These are phyloP conservation scores for Cladophialophora bantiana DNA, from an alignment of 2,329 filamentous ascomycete species.

Conservation along the genomic window DNA sequence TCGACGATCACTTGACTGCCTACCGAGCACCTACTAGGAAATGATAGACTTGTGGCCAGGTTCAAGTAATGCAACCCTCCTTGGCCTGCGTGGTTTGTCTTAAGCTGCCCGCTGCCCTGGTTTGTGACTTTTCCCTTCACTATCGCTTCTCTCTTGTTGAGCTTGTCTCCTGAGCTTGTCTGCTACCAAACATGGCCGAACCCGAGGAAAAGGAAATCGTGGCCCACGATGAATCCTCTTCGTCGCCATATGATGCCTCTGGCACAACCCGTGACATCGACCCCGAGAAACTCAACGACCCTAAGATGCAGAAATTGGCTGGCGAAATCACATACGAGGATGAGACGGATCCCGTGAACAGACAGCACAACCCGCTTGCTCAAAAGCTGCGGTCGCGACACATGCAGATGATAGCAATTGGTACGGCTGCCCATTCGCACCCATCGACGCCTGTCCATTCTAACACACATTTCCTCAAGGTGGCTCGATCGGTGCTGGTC, in stretches of 20 bases:
- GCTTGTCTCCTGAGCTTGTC: not conserved
- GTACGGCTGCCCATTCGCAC: constrained; percentile 19
- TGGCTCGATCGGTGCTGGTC: constrained; percentile 47
- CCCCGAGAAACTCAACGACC: constrained; percentile 29
- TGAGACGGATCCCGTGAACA: constrained; percentile 31
- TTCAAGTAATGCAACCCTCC: constrained; percentile 5
- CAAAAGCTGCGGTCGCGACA: constrained; percentile 40
- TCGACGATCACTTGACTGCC: not conserved
- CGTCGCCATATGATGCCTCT: constrained; percentile 10
- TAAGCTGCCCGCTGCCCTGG: not conserved
- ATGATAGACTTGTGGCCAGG: not conserved
- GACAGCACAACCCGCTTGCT: constrained; percentile 33
- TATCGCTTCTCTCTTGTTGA: not conserved
- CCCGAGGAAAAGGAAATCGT: constrained; percentile 20
- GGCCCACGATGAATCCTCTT: constrained; percentile 11
- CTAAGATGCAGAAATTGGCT: constrained; percentile 29
- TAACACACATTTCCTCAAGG: constrained; percentile 32
- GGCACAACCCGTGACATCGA: constrained; percentile 17
- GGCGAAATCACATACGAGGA: constrained; percentile 30
- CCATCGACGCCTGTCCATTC: constrained; percentile 2
- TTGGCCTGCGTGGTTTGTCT: not conserved
- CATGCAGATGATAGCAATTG: constrained; percentile 43
- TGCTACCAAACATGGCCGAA: constrained; percentile 13
- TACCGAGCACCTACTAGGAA: not conserved
- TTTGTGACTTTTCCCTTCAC: not conserved